Percentiles rank a stretch among this genome's conserved stretches.
Conservation (phyloP, 208 protist species). For the Leishmania braziliensis region DNA sequence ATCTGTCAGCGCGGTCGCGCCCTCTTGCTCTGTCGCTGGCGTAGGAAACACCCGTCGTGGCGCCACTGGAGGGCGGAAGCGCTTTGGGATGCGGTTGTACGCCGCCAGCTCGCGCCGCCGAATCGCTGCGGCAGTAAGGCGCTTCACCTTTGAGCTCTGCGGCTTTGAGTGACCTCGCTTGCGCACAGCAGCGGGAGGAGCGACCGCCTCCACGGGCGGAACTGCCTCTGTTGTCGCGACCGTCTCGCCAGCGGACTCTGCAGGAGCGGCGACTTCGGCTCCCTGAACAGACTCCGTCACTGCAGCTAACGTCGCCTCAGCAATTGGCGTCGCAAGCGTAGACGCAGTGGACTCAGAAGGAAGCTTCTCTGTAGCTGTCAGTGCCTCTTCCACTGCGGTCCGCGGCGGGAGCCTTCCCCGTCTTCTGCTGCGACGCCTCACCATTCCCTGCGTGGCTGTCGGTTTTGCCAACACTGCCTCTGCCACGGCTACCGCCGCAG, state of each 20-base stretch:
- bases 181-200: slow-evolving; percentile 9
- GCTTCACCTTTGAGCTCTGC: slow-evolving; percentile 16
- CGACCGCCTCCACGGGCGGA: not conserved
- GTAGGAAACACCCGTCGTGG: slow-evolving; percentile 1
- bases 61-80: slow-evolving; percentile 13
- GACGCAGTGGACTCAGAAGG: not conserved
- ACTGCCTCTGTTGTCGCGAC: not conserved
- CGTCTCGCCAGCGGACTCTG: not conserved
- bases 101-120: slow-evolving; percentile 29
- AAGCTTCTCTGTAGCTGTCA: not conserved
- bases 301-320: not conserved
- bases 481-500: not conserved
- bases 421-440: not conserved
- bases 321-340: not conserved
- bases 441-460: not conserved
- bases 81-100: slow-evolving; percentile 30
- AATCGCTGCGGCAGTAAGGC: slow-evolving; percentile 21
- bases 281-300: not conserved
- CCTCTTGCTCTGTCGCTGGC: slow-evolving; percentile 3
- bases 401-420: not conserved
- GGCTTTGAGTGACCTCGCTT: slow-evolving; percentile 4
- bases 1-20: not conserved
- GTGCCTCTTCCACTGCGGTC: slow-evolving; percentile 1
- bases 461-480: not conserved
- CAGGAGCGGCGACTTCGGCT: not conserved